Conservation (phyloP, 768 basidiomycete genomes). For the Podaxis carcinomalis region DNA sequence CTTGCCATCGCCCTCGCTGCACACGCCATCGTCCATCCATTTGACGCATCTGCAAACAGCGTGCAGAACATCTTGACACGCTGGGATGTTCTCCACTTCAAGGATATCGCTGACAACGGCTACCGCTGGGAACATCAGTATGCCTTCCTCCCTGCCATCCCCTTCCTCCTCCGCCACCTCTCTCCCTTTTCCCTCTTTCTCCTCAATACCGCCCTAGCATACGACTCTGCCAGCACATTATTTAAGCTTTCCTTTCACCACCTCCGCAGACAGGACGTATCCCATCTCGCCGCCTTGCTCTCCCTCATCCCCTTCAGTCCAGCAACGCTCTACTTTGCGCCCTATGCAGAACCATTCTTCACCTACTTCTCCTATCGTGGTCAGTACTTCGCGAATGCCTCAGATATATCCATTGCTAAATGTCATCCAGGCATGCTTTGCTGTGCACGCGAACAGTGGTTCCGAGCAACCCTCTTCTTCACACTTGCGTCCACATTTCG, state of each 20-base stretch:
- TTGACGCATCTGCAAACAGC: slow-evolving; percentile 25
- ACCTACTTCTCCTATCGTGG: slow-evolving; percentile 77
- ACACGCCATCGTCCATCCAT: slow-evolving; percentile 25
- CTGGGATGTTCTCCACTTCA: slow-evolving; percentile 90
- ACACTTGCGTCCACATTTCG: slow-evolving; percentile 61
- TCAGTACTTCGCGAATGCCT: slow-evolving; percentile 19
- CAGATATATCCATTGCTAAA: background rate
- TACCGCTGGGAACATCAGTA: slow-evolving; percentile 75
- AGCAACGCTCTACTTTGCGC: slow-evolving; percentile 60
- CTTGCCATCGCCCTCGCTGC: slow-evolving; percentile 25
- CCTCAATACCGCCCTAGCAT: slow-evolving; percentile 35
- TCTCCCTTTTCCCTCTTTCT: slow-evolving; percentile 19
- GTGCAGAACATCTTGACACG: slow-evolving; percentile 41
- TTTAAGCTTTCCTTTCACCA: slow-evolving; percentile 58
- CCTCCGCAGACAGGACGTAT: slow-evolving; percentile 51
- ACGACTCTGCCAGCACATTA: slow-evolving; percentile 41
- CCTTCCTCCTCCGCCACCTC: slow-evolving; percentile 30
- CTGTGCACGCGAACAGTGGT: slow-evolving; percentile 47
- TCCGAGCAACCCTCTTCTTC: slow-evolving; percentile 57
- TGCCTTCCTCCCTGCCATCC: slow-evolving; percentile 80
- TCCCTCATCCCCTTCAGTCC: slow-evolving; percentile 84
- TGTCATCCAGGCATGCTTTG: slow-evolving; percentile 51
- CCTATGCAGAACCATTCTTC: slow-evolving; percentile 86
- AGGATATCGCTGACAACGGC: slow-evolving; percentile 54
- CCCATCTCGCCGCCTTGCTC: slow-evolving; percentile 57